Evolutionary conservation across 805 yeast genomes (phyloP).

Genomic region (Yarrowia yakushimensis): DNA sequence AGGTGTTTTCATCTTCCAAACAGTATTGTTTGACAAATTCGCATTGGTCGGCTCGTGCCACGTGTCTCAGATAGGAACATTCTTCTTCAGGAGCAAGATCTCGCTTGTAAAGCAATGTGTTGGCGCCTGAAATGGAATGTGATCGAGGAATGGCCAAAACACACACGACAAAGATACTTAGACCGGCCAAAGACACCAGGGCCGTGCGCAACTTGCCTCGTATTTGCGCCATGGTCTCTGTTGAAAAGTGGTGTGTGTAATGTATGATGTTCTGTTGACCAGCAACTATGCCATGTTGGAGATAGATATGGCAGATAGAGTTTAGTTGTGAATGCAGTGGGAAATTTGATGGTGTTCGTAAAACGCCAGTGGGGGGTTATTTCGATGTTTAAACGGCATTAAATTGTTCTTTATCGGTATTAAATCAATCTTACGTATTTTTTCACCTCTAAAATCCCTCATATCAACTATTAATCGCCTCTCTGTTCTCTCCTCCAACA

Average conservation of each 20-base stretch:
- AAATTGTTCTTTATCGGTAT: too few species aligned
- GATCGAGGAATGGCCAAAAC: constrained; percentile 17
- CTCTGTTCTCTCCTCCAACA: too few species aligned
- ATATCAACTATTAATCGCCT: too few species aligned
- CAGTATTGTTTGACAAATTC: constrained; percentile 41
- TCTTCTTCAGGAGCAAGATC: background rate
- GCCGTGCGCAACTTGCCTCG: constrained; percentile 4
- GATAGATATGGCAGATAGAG: background rate
- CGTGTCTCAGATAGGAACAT: constrained; percentile 14
- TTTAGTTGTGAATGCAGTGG: background rate
- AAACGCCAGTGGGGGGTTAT: background rate
- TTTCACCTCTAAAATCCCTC: too few species aligned
- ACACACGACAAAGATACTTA: background rate
- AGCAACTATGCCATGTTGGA: background rate
- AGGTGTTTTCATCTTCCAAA: constrained; percentile 38
- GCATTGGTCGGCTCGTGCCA: constrained; percentile 35
- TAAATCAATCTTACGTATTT: too few species aligned
- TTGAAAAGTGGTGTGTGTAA: background rate
- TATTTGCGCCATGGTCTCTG: constrained; percentile 6
- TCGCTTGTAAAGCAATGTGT: background rate
- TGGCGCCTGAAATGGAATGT: background rate
- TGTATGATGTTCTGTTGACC: background rate
- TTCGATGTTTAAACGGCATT: background rate
- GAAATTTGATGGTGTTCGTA: background rate
- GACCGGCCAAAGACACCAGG: background rate